Evolutionary conservation across 208 protist species (phyloP), one percentile per base, ranked within the genome.

Genomic region (Crithidia bombi): DNA sequence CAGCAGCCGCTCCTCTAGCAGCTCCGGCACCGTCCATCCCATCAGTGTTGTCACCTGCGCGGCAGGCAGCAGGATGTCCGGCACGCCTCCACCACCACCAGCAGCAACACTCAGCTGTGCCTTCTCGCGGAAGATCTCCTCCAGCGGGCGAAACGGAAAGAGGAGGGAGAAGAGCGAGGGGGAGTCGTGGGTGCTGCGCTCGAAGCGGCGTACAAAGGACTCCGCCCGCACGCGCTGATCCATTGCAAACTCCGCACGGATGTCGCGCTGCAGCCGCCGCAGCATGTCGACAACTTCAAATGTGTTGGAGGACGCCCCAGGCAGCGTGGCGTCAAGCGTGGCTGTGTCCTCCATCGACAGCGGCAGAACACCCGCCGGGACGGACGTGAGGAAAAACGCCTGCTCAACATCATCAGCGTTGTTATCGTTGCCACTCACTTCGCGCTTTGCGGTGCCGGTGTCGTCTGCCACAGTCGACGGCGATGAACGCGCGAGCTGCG

Each of bases 81-180:
- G 55, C 17, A 66, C 35, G 23, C 46, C 47, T 12, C 44, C 23
- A 12, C 0, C 44, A 17, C 21, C 43, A 19, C 4, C 38, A n/a
- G 39, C 19, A 32, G 55, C 25, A 38, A 26, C 38, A 17, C 35
- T 32, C 3, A 39, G 23, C 46, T 65, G 70, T 32, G 39, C 63
- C 0, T 2, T 51, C 10, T 66, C 61, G 5, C 12, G 14, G 64
- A 62, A 56, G 6, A 77, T 49, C 19, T 77, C 64, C 15, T 46
- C 52, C 7, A 77, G 21, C 0, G 71, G 47, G 0, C 49, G 38
- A 44, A 77, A 66, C 2, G 71, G 63, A 19, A 65, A 67, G 36
- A 32, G 21, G 7, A 77, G 63, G 7, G 71, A 77, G 49, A 77
- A 71, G 30, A 77, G 23, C 0, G 71, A 77, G 1, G 71, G 71